These are phyloP conservation scores for Dictyostelium firmibasis DNA, from an alignment of 78 protist species.

Conservation along the genomic window DNA sequence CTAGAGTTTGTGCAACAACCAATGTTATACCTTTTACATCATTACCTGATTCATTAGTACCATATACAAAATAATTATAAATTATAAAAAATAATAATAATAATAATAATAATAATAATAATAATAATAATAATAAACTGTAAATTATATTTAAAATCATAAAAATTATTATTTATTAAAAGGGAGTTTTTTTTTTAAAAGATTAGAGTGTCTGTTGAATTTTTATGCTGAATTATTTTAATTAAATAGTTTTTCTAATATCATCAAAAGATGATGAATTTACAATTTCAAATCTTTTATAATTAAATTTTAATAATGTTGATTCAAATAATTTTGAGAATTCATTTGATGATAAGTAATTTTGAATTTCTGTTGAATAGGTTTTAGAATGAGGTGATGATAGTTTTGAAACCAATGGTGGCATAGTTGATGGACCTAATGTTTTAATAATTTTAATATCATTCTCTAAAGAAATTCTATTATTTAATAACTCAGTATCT, in stretches of 20 bases:
- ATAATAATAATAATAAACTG: no score
- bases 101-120: no score
- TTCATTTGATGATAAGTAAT: background rate
- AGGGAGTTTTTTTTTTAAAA: no score
- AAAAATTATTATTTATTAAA: no score
- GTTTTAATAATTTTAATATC: background rate
- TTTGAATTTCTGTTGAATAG: background rate
- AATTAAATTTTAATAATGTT: background rate
- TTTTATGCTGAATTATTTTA: no score
- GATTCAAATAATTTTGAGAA: background rate
- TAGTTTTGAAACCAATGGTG: background rate
- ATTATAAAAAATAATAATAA: background rate
- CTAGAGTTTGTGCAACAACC: conserved; percentile 29
- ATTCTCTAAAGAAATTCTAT: background rate
- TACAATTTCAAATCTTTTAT: background rate
- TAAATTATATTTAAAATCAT: no score
- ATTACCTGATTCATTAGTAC: background rate
- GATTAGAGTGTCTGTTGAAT: no score
- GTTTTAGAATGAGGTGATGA: background rate
- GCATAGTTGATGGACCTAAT: conserved; percentile 4
- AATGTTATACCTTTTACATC: conserved; percentile 18
- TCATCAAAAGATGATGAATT: background rate
- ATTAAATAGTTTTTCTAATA: background rate
- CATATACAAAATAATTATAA: background rate
- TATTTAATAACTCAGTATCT: background rate